Evolutionary conservation across 495 filamentous ascomycete species (phyloP).

Genomic region (Talaromyces adpressus): DNA sequence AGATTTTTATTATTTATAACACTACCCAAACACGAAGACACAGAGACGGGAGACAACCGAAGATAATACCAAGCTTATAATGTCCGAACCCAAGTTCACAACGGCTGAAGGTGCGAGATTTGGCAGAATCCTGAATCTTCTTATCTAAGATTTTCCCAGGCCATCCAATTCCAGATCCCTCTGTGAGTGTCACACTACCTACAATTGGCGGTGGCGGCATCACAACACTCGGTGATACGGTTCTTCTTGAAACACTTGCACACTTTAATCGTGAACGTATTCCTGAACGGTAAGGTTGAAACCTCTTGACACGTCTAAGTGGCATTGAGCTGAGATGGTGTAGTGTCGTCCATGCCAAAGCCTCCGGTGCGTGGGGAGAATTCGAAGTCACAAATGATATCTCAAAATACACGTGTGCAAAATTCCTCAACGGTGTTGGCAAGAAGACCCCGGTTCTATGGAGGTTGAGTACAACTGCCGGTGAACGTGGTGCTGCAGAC

Average conservation of each 20-base stretch:
- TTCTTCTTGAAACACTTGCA: constrained; percentile 39
- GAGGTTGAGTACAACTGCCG: constrained; percentile 60
- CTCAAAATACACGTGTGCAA: constrained; percentile 33
- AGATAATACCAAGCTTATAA: neutral
- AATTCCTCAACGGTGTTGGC: constrained; percentile 40
- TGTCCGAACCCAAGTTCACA: neutral
- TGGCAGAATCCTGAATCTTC: neutral
- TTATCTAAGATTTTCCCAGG: constrained; percentile 14
- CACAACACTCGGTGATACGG: constrained; percentile 21
- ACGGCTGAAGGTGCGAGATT: neutral
- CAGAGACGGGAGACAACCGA: neutral
- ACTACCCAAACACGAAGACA: neutral
- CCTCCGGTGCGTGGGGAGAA: constrained; percentile 49
- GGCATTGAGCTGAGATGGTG: neutral
- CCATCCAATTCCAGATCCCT: constrained; percentile 20
- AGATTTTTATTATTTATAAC: neutral
- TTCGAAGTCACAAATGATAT: constrained; percentile 55
- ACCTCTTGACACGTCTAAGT: neutral
- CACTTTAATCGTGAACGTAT: constrained; percentile 54
- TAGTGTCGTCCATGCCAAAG: constrained; percentile 51
- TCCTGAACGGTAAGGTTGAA: constrained; percentile 30
- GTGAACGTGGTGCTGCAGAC: constrained; percentile 59
- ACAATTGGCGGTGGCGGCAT: constrained; percentile 21
- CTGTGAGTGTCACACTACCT: constrained; percentile 22
- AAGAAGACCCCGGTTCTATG: constrained; percentile 55